phyloP scores from a whole-genome alignment of 1,284 basidiomycete species.

The Marasmius oreades region DNA sequence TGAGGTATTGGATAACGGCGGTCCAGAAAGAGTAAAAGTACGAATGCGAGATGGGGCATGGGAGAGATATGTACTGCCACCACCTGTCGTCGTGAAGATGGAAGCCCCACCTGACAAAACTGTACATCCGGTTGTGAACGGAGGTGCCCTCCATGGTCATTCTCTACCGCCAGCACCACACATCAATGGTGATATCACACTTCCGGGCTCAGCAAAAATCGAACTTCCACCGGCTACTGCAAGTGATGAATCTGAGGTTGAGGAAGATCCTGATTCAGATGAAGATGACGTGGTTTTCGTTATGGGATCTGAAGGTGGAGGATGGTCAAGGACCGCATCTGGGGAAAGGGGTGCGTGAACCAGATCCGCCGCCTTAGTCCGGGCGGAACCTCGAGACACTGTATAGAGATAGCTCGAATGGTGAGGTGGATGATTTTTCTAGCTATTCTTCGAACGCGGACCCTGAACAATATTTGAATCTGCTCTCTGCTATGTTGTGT shows the following conservation, averaged over 20 bases:
- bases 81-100: not conserved
- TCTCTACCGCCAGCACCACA: conserved; percentile 10
- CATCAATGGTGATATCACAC: not conserved
- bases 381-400: too few relatives aligned
- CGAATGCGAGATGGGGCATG: conserved; percentile 9
- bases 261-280: not conserved
- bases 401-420: too few relatives aligned
- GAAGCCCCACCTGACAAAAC: not conserved
- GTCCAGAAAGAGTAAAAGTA: conserved; percentile 7
- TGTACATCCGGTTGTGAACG: not conserved
- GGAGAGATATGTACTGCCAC: not conserved
- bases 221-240: not conserved
- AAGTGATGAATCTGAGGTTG: not conserved
- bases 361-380: too few relatives aligned
- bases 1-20: conserved; percentile 47
- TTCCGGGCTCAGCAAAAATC: not conserved
- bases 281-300: not conserved
- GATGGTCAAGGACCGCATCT: conserved; percentile 15
- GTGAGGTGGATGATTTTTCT: too few relatives aligned
- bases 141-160: conserved; percentile 18
- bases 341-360: not conserved
- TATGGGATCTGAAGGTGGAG: conserved; percentile 19
- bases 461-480: not conserved
- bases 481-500: not conserved
- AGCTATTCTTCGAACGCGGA: too few relatives aligned